Evolutionary conservation across 768 basidiomycete genomes (phyloP).

Genomic region (Kwoniella sp.): DNA sequence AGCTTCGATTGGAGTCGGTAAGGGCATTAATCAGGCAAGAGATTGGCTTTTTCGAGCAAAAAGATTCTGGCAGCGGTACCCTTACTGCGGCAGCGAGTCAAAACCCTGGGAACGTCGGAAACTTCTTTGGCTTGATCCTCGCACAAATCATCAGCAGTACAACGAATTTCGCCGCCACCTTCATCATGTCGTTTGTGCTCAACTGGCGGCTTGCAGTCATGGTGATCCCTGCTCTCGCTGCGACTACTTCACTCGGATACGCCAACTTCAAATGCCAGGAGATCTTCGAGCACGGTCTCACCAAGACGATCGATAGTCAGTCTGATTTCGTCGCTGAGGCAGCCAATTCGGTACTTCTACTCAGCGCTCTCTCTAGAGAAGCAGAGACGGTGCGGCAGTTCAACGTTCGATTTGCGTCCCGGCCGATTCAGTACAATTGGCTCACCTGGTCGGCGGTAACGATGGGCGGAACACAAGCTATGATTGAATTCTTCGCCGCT

Average conservation of each 20-base stretch:
- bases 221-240: constrained; percentile 35
- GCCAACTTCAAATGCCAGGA: constrained; percentile 34
- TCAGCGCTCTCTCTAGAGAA: constrained; percentile 41
- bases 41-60: constrained; percentile 50
- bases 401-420: constrained; percentile 16
- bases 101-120: constrained; percentile 43
- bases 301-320: constrained; percentile 25
- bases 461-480: constrained; percentile 29
- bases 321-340: constrained; percentile 39
- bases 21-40: constrained; percentile 43
- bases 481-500: constrained; percentile 36
- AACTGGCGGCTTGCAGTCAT: constrained; percentile 47
- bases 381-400: constrained; percentile 35
- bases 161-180: constrained; percentile 38
- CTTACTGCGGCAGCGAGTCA: constrained; percentile 44
- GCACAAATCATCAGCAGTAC: constrained; percentile 38
- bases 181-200: constrained; percentile 42
- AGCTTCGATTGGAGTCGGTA: constrained; percentile 34
- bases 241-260: constrained; percentile 26
- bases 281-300: constrained; percentile 33
- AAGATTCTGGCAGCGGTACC: constrained; percentile 42
- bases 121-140: constrained; percentile 42
- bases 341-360: constrained; percentile 36
- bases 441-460: constrained; percentile 22
- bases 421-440: constrained; percentile 15